Conservation (phyloP, 495 filamentous ascomycete genomes). For the Letharia columbiana region DNA sequence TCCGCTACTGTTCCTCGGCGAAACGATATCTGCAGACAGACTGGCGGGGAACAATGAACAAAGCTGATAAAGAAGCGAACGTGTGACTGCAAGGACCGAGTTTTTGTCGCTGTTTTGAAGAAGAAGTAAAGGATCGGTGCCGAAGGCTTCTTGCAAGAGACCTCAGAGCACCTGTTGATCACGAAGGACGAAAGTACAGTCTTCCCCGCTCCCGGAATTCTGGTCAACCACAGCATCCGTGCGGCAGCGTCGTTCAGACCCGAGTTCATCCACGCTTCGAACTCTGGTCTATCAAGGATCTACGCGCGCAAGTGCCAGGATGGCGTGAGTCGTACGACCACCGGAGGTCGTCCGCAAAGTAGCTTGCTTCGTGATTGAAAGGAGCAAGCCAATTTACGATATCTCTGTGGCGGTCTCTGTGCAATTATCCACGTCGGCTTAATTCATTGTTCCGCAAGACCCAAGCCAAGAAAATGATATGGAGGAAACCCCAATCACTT, state of each 20-base stretch:
- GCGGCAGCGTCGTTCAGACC: not conserved
- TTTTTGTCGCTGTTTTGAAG: conserved; percentile 1
- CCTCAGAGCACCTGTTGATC: not conserved
- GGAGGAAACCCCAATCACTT: no score
- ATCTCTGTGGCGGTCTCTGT: not conserved
- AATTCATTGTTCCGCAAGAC: not conserved
- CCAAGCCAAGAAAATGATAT: no score
- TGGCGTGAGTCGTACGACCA: not conserved
- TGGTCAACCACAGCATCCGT: not conserved
- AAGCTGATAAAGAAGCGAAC: not conserved
- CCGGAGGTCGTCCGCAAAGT: not conserved
- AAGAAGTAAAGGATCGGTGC: not conserved
- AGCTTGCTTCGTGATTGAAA: not conserved
- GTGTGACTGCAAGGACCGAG: not conserved
- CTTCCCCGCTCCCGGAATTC: not conserved
- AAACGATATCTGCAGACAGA: not conserved
- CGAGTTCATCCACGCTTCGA: not conserved
- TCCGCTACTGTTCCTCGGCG: not conserved
- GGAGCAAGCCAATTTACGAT: not conserved
- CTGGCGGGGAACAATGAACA: not conserved
- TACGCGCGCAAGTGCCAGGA: not conserved
- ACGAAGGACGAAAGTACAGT: not conserved
- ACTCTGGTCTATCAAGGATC: not conserved
- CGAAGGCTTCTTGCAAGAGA: not conserved
- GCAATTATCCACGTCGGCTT: not conserved